Conservation (phyloP, 2,329 filamentous ascomycete genomes). For the Pyrenophora graminea region DNA sequence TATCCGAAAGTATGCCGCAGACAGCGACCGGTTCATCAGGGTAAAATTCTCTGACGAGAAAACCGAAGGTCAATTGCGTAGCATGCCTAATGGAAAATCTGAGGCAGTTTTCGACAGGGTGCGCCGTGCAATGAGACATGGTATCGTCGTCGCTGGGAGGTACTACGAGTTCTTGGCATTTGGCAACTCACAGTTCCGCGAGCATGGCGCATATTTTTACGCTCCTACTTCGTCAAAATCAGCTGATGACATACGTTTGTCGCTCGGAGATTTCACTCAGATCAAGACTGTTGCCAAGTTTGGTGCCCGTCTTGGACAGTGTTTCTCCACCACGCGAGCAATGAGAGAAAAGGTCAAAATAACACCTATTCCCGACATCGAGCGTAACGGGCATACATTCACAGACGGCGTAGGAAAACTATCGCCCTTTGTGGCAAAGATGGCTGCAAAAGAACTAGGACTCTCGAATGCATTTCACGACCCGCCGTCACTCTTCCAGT, state of each 20-base stretch:
- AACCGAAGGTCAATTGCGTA: constrained; percentile 48
- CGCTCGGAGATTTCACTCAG: constrained; percentile 84
- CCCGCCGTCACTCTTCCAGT: constrained; percentile 83
- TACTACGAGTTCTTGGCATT: constrained; percentile 90
- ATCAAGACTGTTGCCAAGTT: constrained; percentile 88
- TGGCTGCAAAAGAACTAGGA: constrained; percentile 72
- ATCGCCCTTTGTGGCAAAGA: constrained; percentile 73
- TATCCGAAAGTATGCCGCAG: constrained; percentile 69
- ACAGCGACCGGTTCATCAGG: constrained; percentile 80
- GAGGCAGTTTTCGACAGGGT: constrained; percentile 74
- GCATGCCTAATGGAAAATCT: constrained; percentile 38
- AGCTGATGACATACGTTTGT: constrained; percentile 75
- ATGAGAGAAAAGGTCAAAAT: constrained; percentile 66
- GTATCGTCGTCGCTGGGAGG: constrained; percentile 80
- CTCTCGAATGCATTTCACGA: constrained; percentile 58
- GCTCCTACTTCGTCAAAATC: constrained; percentile 68
- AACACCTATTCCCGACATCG: constrained; percentile 69
- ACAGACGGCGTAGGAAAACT: constrained; percentile 94
- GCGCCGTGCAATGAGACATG: constrained; percentile 71
- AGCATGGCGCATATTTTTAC: constrained; percentile 93
- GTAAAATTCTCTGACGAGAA: constrained; percentile 89
- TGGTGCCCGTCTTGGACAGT: constrained; percentile 87
- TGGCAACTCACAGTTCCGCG: constrained; percentile 92
- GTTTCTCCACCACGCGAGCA: constrained; percentile 88
- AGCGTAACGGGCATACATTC: constrained; percentile 71